Evolutionary conservation across 305 asterid species (phyloP).

Genomic region (Withania somnifera): DNA sequence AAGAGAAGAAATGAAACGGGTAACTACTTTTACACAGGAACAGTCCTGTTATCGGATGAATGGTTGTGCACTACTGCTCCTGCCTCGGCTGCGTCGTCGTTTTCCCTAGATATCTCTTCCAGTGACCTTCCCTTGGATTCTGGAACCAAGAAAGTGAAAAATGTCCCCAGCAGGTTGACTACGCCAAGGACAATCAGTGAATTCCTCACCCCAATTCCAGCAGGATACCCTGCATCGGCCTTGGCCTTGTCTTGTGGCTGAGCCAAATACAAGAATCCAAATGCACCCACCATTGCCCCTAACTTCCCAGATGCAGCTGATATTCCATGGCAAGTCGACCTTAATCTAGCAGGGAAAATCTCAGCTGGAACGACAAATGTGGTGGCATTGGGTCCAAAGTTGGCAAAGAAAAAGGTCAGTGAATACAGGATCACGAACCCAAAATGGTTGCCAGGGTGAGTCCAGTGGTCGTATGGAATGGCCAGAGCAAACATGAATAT

Average conservation of each 20-base stretch:
- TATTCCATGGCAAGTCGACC: constrained; percentile 42
- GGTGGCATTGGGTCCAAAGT: too few relatives aligned
- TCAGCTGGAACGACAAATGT: constrained; percentile 49
- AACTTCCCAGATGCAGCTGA: constrained; percentile 39
- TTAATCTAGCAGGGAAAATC: constrained; percentile 38
- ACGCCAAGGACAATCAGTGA: constrained; percentile 23
- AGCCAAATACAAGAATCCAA: constrained; percentile 40
- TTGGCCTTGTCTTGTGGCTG: constrained; percentile 18
- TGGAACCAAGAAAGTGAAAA: not conserved
- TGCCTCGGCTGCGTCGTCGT: constrained; percentile 7
- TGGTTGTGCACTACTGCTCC: not conserved
- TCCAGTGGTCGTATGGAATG: too few relatives aligned
- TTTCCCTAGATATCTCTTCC: constrained; percentile 34
- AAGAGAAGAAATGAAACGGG: not conserved
- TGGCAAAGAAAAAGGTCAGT: too few relatives aligned
- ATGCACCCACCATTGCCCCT: constrained; percentile 44
- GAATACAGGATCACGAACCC: too few relatives aligned
- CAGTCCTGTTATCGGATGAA: not conserved
- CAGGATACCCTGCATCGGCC: constrained; percentile 16
- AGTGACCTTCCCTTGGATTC: not conserved
- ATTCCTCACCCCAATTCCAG: constrained; percentile 10
- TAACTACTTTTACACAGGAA: not conserved
- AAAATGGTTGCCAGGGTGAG: too few relatives aligned
- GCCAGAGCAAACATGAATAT: too few relatives aligned
- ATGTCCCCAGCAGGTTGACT: constrained; percentile 19